Conservation (phyloP, 2,329 filamentous ascomycete genomes). For the Ceratocystis alfenasii region DNA sequence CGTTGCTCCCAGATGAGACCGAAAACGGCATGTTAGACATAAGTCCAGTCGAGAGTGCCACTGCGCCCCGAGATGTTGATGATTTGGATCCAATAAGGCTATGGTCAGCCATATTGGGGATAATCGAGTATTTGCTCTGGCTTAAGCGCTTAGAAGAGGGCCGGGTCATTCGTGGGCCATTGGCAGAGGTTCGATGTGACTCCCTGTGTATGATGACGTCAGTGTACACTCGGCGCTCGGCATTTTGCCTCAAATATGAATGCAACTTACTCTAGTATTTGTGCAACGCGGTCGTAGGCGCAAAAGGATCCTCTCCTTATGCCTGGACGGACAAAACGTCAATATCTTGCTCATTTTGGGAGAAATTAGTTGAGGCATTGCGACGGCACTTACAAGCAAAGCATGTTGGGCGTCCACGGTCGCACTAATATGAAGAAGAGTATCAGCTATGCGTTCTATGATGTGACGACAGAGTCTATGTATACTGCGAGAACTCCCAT, state of each 20-base stretch:
- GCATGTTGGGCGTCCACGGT: conserved; percentile 58
- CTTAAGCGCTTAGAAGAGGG: conserved; percentile 42
- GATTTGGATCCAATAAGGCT: conserved; percentile 32
- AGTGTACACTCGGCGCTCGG: not conserved
- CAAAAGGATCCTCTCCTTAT: conserved; percentile 67
- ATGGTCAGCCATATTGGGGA: conserved; percentile 46
- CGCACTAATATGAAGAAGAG: conserved; percentile 44
- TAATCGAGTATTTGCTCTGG: conserved; percentile 30
- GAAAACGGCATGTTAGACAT: conserved; percentile 64
- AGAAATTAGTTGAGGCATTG: not conserved
- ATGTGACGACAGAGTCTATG: not conserved
- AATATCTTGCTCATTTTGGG: not conserved
- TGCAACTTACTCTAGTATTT: conserved; percentile 55
- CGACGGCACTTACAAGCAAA: conserved; percentile 44
- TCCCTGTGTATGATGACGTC: conserved; percentile 14
- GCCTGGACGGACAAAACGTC: conserved; percentile 34
- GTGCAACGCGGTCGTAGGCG: conserved; percentile 63
- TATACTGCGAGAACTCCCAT: not conserved
- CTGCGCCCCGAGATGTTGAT: conserved; percentile 37
- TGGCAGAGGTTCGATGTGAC: conserved; percentile 33
- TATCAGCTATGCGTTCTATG: not conserved
- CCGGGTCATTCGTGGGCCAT: conserved; percentile 45
- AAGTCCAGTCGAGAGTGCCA: conserved; percentile 47
- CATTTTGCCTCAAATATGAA: not conserved
- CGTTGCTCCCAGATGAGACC: conserved; percentile 57